Conservation (phyloP, 495 filamentous ascomycete genomes). For the Cryomyces minteri region DNA sequence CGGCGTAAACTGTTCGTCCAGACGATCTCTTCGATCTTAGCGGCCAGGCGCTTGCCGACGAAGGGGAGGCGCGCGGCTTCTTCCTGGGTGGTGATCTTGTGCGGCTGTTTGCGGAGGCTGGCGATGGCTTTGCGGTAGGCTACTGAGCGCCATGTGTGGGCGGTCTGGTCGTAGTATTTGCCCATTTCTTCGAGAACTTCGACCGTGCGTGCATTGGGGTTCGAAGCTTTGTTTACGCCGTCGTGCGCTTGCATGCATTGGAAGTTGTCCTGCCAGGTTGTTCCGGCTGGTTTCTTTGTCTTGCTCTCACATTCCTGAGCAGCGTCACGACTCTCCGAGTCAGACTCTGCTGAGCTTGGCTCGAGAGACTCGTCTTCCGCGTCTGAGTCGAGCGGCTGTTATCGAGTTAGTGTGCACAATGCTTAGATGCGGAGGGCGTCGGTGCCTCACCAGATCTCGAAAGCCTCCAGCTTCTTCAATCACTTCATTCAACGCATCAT, state of each 20-base stretch:
- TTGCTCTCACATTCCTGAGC: background rate
- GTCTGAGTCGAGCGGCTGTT: conserved; percentile 16
- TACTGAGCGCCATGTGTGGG: conserved; percentile 62
- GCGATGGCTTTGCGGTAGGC: conserved; percentile 70
- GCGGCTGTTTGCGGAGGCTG: conserved; percentile 46
- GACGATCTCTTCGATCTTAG: conserved; percentile 86
- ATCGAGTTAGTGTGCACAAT: background rate
- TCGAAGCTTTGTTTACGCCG: conserved; percentile 17
- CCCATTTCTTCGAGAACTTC: conserved; percentile 66
- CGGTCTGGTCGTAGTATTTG: conserved; percentile 54
- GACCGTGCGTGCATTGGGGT: conserved; percentile 61
- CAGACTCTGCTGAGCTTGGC: background rate
- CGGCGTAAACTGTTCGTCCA: conserved; percentile 54
- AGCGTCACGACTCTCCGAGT: background rate
- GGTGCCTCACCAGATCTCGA: conserved; percentile 22
- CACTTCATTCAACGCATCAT: conserved; percentile 36
- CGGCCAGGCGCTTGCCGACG: conserved; percentile 60
- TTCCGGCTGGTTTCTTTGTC: conserved; percentile 6
- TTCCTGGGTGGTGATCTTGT: conserved; percentile 44
- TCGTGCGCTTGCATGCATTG: conserved; percentile 50
- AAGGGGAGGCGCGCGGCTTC: conserved; percentile 51
- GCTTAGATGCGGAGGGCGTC: background rate
- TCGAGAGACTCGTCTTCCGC: conserved; percentile 7
- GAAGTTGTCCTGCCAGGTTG: conserved; percentile 33
- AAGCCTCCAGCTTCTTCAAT: conserved; percentile 36